These are phyloP conservation scores for Helotiales sp. DNA, from an alignment of 2,329 filamentous ascomycete genomes.

Conservation along the genomic window DNA sequence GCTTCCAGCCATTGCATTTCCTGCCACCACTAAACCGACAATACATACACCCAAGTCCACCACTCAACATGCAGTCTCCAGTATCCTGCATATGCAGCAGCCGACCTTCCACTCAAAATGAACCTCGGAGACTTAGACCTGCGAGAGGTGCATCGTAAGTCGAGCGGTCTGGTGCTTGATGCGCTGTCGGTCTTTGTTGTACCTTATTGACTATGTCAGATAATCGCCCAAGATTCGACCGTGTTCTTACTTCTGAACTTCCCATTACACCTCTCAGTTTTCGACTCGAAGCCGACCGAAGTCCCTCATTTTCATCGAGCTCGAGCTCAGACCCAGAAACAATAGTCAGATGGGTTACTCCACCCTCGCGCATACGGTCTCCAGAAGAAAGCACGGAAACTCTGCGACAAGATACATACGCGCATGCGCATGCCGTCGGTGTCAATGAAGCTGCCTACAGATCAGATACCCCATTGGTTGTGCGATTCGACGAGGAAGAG, in stretches of 20 bases:
- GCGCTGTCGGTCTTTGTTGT: constrained; percentile 17
- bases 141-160: constrained; percentile 27
- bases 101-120: constrained; percentile 28
- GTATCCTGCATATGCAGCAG: constrained; percentile 27
- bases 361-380: constrained; percentile 20
- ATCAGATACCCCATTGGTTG: constrained; percentile 23
- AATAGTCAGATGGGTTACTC: constrained; percentile 31
- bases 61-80: constrained; percentile 30
- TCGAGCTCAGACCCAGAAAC: constrained; percentile 27
- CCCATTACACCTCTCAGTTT: constrained; percentile 25
- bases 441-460: constrained; percentile 27
- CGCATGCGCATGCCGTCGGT: constrained; percentile 17
- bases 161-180: constrained; percentile 4
- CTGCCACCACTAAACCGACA: constrained; percentile 24
- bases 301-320: constrained; percentile 28
- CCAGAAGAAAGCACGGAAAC: constrained; percentile 17
- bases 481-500: constrained; percentile 33
- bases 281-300: constrained; percentile 24
- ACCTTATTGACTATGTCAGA: constrained; percentile 11
- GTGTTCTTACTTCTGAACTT: constrained; percentile 20
- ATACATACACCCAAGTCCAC: constrained; percentile 20
- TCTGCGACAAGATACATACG: constrained; percentile 13
- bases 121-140: constrained; percentile 29
- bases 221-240: constrained; percentile 27
- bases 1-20: too few relatives aligned